phyloP scores from a whole-genome alignment of 768 basidiomycete species.

The Pisolithus albus region DNA sequence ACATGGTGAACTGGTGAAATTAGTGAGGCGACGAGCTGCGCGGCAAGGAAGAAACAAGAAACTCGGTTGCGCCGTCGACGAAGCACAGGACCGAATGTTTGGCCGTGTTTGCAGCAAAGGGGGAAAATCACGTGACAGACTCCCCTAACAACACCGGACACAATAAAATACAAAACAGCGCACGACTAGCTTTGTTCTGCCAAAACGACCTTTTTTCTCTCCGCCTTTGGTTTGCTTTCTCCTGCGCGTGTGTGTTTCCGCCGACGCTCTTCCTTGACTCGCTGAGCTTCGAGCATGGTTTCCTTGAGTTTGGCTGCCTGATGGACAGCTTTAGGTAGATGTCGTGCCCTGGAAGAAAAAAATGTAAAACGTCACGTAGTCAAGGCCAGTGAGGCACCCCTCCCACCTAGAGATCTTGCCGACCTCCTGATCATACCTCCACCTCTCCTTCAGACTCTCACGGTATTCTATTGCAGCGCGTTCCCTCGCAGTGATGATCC shows the following conservation, averaged over 20 bases:
- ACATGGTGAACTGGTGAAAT: conserved; percentile 29
- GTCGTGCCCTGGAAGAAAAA: conserved; percentile 49
- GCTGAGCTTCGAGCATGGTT: conserved; percentile 84
- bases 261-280: conserved; percentile 90
- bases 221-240: conserved; percentile 81
- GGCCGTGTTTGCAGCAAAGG: conserved; percentile 11
- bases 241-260: conserved; percentile 85
- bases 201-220: conserved; percentile 83
- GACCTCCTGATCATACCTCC: conserved; percentile 81
- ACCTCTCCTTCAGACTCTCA: conserved; percentile 77
- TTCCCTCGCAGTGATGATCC: conserved; percentile 84
- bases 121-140: conserved; percentile 7
- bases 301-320: conserved; percentile 82
- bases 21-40: neutral
- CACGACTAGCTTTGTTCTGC: conserved; percentile 53
- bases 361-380: neutral
- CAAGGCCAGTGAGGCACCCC: conserved; percentile 1
- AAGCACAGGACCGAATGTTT: conserved; percentile 11
- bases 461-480: conserved; percentile 91
- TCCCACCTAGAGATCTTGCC: conserved; percentile 74
- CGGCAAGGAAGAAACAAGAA: conserved; percentile 3
- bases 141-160: neutral
- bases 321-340: conserved; percentile 88
- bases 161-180: conserved; percentile 7
- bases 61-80: neutral